A percentile compares a stretch with the other conserved stretches of the same genome.
Conservation (phyloP, 1,284 basidiomycete species). For the Xerocomus cyaneibrunnescens region DNA sequence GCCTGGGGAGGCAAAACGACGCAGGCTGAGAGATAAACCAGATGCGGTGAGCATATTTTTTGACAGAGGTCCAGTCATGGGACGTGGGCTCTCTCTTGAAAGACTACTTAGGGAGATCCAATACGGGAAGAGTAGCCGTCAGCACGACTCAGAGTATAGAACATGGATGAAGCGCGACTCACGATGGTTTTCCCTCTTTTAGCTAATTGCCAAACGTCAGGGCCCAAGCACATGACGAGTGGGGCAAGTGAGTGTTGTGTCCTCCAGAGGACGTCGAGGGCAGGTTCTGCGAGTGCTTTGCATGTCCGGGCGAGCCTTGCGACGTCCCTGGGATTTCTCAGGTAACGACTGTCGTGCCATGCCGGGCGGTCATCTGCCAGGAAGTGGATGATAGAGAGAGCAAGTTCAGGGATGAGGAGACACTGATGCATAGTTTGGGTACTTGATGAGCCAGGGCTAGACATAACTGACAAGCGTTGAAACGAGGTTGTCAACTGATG, state of each 20-base stretch:
- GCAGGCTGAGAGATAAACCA: conserved; percentile 25
- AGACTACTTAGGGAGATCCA: conserved; percentile 11
- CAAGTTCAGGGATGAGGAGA: conserved; percentile 28
- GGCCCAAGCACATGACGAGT: conserved; percentile 31
- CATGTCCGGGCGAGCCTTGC: conserved; percentile 32
- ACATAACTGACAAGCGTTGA: neutral
- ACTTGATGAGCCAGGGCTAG: neutral
- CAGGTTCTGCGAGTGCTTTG: conserved; percentile 29
- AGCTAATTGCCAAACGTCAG: conserved; percentile 24
- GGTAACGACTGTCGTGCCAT: conserved; percentile 20
- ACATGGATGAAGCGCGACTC: conserved; percentile 6
- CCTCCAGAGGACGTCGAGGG: conserved; percentile 33
- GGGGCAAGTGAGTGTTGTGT: conserved; percentile 33
- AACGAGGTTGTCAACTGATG: conserved; percentile 2
- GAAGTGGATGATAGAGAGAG: conserved; percentile 24
- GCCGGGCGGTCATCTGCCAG: conserved; percentile 26
- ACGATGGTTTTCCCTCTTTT: conserved; percentile 25
- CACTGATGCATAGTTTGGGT: conserved; percentile 27
- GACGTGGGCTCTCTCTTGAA: conserved; percentile 21
- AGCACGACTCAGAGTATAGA: neutral
- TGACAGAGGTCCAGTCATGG: conserved; percentile 25
- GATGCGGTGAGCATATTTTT: conserved; percentile 30
- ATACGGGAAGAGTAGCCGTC: neutral
- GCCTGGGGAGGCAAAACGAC: conserved; percentile 20
- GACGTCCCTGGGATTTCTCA: conserved; percentile 25